Evolutionary conservation across 176 grass and related monocot species (phyloP).

Genomic region (Avena atlantica): DNA sequence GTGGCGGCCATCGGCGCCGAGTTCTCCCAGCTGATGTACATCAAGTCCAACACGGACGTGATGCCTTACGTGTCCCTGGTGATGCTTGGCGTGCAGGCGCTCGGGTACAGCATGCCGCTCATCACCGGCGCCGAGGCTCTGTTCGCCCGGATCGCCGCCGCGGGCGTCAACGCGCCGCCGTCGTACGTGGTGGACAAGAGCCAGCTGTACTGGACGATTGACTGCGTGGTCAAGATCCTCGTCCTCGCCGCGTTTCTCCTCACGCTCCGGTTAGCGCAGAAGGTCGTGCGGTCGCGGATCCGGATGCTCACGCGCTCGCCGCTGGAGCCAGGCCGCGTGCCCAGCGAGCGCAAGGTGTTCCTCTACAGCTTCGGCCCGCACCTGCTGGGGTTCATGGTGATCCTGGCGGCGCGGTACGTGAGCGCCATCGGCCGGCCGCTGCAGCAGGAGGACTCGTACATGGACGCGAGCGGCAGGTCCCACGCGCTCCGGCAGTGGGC

Average conservation of each 20-base stretch:
- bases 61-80: slow-evolving; percentile 78
- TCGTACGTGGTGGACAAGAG: slow-evolving; percentile 73
- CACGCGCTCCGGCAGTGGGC: slow-evolving; percentile 85
- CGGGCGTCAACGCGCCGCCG: slow-evolving; percentile 31
- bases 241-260: slow-evolving; percentile 74
- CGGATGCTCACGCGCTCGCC: slow-evolving; percentile 74
- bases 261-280: slow-evolving; percentile 78
- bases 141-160: slow-evolving; percentile 66
- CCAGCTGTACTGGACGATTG: slow-evolving; percentile 68
- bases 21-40: slow-evolving; percentile 74
- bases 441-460: slow-evolving; percentile 50
- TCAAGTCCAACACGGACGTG: slow-evolving; percentile 57
- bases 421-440: slow-evolving; percentile 58
- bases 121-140: slow-evolving; percentile 85
- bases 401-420: slow-evolving; percentile 61
- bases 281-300: slow-evolving; percentile 88
- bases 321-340: slow-evolving; percentile 74
- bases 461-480: slow-evolving; percentile 67
- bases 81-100: slow-evolving; percentile 84
- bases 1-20: slow-evolving; percentile 59
- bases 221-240: slow-evolving; percentile 87
- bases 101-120: slow-evolving; percentile 82
- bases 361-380: slow-evolving; percentile 57
- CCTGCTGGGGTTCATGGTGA: slow-evolving; percentile 59
- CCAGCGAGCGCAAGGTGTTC: slow-evolving; percentile 72